Percentiles rank a stretch among this genome's conserved stretches.
Conservation (phyloP, 2,329 filamentous ascomycete species). For the Arthrinium phaeospermum region DNA sequence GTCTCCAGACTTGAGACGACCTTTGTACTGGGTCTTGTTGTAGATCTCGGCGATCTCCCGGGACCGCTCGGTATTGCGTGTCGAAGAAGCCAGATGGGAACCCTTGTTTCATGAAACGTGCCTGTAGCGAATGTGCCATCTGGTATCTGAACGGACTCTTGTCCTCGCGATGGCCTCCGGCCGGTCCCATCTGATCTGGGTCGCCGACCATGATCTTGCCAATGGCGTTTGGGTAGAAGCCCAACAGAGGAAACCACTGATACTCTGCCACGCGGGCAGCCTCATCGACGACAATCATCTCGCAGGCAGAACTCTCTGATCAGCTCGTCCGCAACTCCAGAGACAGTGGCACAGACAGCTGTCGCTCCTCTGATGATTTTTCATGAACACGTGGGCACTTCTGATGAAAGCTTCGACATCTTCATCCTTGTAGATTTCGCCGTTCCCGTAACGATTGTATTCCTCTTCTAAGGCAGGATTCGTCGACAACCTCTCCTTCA, state of each 20-base stretch:
- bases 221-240: not conserved
- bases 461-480: not conserved
- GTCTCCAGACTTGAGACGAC: not conserved
- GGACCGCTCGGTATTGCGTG: conserved; percentile 13
- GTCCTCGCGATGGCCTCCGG: not conserved
- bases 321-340: not conserved
- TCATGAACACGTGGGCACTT: not conserved
- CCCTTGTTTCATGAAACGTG: not conserved
- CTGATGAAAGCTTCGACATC: not conserved
- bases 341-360: conserved; percentile 16
- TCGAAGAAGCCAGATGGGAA: conserved; percentile 3
- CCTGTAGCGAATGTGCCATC: not conserved
- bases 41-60: not conserved
- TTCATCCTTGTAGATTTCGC: not conserved
- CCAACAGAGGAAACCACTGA: conserved; percentile 17
- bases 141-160: not conserved
- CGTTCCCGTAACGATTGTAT: not conserved
- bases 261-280: conserved; percentile 13
- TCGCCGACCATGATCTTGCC: conserved; percentile 21
- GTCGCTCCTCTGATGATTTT: not conserved
- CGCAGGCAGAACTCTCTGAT: not conserved
- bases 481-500: no score
- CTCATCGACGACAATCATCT: conserved; percentile 19
- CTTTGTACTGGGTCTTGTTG: conserved; percentile 1
- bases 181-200: not conserved